These are phyloP conservation scores for Debaryomyces nepalensis DNA, from an alignment of 1,139 yeast species.

Conservation along the genomic window DNA sequence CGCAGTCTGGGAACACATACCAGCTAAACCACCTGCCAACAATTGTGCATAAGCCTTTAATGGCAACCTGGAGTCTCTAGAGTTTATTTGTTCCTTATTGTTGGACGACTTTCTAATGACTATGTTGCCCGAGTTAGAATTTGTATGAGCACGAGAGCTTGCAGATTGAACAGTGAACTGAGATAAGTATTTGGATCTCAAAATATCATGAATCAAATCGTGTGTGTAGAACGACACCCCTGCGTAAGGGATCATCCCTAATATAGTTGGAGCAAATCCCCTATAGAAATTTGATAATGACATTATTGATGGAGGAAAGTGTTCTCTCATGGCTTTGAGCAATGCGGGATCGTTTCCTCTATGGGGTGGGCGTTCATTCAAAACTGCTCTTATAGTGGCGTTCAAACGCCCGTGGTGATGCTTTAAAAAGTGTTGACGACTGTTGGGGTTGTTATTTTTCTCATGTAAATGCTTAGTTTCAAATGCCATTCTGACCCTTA, in stretches of 20 bases:
- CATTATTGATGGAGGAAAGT: conserved; percentile 41
- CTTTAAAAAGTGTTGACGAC: conserved; percentile 26
- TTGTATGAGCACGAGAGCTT: conserved; percentile 1
- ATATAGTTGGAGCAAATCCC: conserved; percentile 91
- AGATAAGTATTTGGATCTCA: conserved; percentile 61
- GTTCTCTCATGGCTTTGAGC: conserved; percentile 40
- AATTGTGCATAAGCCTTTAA: conserved; percentile 90
- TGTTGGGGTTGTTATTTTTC: conserved; percentile 15
- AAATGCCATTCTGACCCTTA: conserved; percentile 90
- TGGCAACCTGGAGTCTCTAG: conserved; percentile 64
- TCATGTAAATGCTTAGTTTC: conserved; percentile 60
- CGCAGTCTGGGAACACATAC: conserved; percentile 93
- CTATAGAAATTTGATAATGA: conserved; percentile 78
- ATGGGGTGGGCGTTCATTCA: conserved; percentile 62
- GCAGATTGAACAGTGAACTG: conserved; percentile 55
- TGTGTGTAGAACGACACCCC: conserved; percentile 97
- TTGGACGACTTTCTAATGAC: conserved; percentile 23
- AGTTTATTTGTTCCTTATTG: conserved; percentile 32
- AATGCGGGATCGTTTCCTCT: conserved; percentile 40
- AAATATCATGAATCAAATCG: conserved; percentile 84
- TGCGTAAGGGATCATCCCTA: conserved; percentile 98
- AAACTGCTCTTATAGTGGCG: conserved; percentile 59
- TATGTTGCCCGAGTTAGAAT: conserved; percentile 14
- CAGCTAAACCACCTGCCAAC: conserved; percentile 93
- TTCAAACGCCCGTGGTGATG: conserved; percentile 56